These are phyloP conservation scores for Ensete ventricosum DNA, from an alignment of 176 grass and related monocot genomes.

Conservation along the genomic window DNA sequence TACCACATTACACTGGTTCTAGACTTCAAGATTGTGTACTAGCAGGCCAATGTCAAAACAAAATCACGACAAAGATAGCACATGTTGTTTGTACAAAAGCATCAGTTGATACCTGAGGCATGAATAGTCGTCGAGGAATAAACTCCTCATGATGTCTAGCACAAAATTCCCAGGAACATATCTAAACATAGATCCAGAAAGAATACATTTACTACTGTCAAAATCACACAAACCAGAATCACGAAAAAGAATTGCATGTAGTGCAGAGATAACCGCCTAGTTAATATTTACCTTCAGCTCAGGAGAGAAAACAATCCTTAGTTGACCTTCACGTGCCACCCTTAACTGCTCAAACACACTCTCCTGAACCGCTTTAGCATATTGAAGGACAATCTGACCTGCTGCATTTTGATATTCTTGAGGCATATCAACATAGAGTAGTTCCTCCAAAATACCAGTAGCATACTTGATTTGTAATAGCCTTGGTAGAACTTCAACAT, in stretches of 20 bases:
- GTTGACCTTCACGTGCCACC: constrained; percentile 84
- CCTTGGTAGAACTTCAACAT: constrained; percentile 79
- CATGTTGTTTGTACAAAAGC: not conserved
- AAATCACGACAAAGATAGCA: not conserved
- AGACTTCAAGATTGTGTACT: not conserved
- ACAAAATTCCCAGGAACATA: constrained; percentile 91
- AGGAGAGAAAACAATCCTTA: constrained; percentile 88
- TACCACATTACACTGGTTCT: not conserved
- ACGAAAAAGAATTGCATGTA: not conserved
- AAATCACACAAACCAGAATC: not conserved
- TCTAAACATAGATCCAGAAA: constrained; percentile 29
- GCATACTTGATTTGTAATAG: constrained; percentile 92
- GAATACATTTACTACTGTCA: not conserved
- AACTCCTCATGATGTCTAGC: constrained; percentile 77
- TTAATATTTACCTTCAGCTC: constrained; percentile 72
- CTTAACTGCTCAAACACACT: constrained; percentile 87
- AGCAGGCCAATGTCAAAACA: not conserved
- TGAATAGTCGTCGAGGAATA: constrained; percentile 71
- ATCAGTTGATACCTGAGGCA: constrained; percentile 56
- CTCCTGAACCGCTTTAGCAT: constrained; percentile 86
- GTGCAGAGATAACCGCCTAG: not conserved
- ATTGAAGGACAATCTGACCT: constrained; percentile 89
- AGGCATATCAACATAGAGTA: constrained; percentile 94
- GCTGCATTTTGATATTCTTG: constrained; percentile 70
- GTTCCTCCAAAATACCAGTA: constrained; percentile 81